phyloP scores from a whole-genome alignment of 2,329 filamentous ascomycete species.

The Stachybotrys chlorohalonatus region DNA sequence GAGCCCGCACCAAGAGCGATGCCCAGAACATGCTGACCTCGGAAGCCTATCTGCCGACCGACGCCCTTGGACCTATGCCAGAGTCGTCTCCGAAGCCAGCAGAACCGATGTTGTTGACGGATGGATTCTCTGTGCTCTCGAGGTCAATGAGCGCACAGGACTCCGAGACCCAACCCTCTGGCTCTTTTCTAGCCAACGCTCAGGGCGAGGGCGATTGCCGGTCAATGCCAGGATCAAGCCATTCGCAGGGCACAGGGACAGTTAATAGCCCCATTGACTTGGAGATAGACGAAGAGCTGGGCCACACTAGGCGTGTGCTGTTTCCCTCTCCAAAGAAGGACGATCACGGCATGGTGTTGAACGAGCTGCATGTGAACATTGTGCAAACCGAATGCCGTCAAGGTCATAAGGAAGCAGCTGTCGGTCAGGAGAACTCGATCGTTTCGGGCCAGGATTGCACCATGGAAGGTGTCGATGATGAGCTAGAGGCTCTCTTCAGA shows the following conservation, averaged over 20 bases:
- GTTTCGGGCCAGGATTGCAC: conserved; percentile 28
- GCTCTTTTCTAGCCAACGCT: neutral
- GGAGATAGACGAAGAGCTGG: conserved; percentile 30
- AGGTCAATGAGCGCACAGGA: neutral
- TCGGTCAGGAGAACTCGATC: conserved; percentile 37
- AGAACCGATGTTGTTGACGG: neutral
- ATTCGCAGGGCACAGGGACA: conserved; percentile 47
- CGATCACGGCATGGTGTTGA: conserved; percentile 51
- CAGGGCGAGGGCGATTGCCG: conserved; percentile 4
- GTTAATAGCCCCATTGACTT: conserved; percentile 47
- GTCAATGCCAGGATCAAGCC: conserved; percentile 33
- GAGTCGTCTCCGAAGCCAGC: conserved; percentile 20
- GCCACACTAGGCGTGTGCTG: conserved; percentile 57
- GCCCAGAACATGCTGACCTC: conserved; percentile 36
- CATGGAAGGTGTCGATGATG: conserved; percentile 31
- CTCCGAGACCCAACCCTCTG: neutral
- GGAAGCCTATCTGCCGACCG: conserved; percentile 45
- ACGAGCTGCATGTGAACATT: conserved; percentile 46
- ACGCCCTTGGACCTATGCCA: conserved; percentile 40
- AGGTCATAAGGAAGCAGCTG: conserved; percentile 19
- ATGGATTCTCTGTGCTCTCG: neutral
- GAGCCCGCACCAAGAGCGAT: conserved; percentile 39
- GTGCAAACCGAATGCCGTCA: conserved; percentile 32
- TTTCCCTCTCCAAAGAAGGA: conserved; percentile 70
- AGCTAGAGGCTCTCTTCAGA: conserved; percentile 58